A percentile compares a stretch with the other conserved stretches of the same genome.
These are phyloP conservation scores for Exophiala spinifera DNA, from an alignment of 2,329 filamentous ascomycete genomes.

Conservation along the genomic window DNA sequence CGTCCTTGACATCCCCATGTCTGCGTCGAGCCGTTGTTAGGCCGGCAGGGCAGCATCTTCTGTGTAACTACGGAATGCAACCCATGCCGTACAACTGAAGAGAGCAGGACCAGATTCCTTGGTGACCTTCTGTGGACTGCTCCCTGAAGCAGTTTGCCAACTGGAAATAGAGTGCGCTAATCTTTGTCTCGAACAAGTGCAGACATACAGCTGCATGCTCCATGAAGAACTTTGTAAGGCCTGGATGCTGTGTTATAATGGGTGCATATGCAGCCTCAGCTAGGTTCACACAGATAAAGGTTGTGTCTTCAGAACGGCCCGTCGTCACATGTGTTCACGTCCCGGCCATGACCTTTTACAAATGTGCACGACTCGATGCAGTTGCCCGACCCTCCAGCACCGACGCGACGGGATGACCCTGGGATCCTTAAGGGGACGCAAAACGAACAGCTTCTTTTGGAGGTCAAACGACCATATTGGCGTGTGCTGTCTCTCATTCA, in stretches of 20 bases:
- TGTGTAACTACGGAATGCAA: neutral
- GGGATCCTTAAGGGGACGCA: conserved; percentile 5
- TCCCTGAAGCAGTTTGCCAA: neutral
- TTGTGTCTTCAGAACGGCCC: neutral
- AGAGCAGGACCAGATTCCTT: neutral
- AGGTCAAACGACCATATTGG: neutral
- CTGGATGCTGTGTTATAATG: conserved; percentile 3
- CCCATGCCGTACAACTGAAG: neutral
- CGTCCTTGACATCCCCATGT: neutral
- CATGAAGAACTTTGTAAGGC: neutral
- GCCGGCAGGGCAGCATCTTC: neutral
- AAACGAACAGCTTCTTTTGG: conserved; percentile 12
- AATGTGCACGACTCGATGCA: conserved; percentile 20
- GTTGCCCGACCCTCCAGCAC: conserved; percentile 20
- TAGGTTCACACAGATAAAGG: neutral
- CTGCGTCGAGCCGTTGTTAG: neutral
- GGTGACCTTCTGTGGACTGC: conserved; percentile 2
- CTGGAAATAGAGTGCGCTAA: conserved; percentile 5
- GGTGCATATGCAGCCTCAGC: conserved; percentile 1
- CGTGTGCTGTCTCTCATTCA: conserved; percentile 5
- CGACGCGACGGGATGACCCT: conserved; percentile 21
- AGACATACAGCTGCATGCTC: neutral
- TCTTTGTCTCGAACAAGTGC: conserved; percentile 1
- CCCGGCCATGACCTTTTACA: conserved; percentile 14
- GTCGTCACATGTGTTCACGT: neutral